A percentile compares a stretch with the other conserved stretches of the same genome.
Evolutionary conservation across 1,139 yeast genomes (phyloP).

Genomic region (Starmera stellimalicola): DNA sequence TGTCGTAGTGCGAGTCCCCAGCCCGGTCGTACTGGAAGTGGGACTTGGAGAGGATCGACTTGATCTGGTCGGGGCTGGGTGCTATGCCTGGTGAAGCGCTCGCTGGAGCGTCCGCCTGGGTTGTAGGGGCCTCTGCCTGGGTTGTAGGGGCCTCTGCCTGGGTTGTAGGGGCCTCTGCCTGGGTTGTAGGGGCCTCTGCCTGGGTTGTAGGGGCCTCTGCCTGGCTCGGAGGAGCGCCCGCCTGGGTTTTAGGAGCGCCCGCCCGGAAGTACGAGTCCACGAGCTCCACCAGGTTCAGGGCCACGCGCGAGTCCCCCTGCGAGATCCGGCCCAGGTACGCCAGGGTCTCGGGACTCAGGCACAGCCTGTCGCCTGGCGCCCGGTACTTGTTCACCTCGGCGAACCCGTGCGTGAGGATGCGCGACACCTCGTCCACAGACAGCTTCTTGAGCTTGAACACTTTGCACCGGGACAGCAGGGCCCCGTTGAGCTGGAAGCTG

Average conservation of each 20-base stretch:
- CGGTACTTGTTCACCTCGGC: slow-evolving; percentile 51
- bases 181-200: slow-evolving; percentile 5
- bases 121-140: slow-evolving; percentile 19
- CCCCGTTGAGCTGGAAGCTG: slow-evolving; percentile 81
- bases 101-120: slow-evolving; percentile 3
- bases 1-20: slow-evolving; percentile 91
- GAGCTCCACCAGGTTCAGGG: slow-evolving; percentile 66
- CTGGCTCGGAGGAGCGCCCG: slow-evolving; percentile 3
- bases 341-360: slow-evolving; percentile 45
- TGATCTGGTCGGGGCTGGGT: too few species aligned
- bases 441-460: slow-evolving; percentile 75
- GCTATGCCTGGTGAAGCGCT: too few species aligned
- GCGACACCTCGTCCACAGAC: slow-evolving; percentile 40
- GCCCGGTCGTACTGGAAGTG: slow-evolving; percentile 73
- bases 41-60: slow-evolving; percentile 33
- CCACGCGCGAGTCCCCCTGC: slow-evolving; percentile 84
- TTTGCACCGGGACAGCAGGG: slow-evolving; percentile 79
- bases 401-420: slow-evolving; percentile 55
- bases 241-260: too few species aligned
- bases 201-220: slow-evolving; percentile 19
- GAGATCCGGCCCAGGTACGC: slow-evolving; percentile 69
- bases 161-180: slow-evolving; percentile 19
- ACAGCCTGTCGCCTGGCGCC: slow-evolving; percentile 27
- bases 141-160: slow-evolving; percentile 2
- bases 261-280: slow-evolving; percentile 28